Percentiles rank a stretch among this genome's conserved stretches.
phyloP scores from a whole-genome alignment of 352 stramenopile genomes.

The Globisporangium camurandrum region DNA sequence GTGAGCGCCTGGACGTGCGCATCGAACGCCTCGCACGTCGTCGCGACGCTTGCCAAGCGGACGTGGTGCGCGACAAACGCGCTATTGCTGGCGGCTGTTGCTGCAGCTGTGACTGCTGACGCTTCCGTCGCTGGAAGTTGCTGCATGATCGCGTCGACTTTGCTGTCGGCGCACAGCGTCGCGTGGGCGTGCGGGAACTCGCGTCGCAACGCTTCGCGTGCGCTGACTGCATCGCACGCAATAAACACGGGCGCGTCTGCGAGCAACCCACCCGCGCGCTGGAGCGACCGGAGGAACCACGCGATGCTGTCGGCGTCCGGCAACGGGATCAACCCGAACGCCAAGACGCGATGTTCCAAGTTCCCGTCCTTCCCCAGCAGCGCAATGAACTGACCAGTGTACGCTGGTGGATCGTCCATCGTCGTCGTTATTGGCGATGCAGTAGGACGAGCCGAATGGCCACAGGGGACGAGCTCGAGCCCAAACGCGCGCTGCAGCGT shows the following conservation, averaged over 20 bases:
- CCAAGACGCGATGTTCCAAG: conserved; percentile 54
- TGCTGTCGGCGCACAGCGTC: conserved; percentile 65
- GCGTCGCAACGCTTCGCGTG: conserved; percentile 43
- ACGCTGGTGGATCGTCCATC: conserved; percentile 26
- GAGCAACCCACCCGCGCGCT: conserved; percentile 38
- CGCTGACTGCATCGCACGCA: conserved; percentile 45
- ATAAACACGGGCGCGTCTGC: conserved; percentile 51
- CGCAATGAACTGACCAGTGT: conserved; percentile 50
- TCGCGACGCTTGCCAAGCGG: conserved; percentile 47
- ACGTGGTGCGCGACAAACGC: conserved; percentile 46
- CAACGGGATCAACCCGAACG: conserved; percentile 58
- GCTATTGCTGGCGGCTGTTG: conserved; percentile 44
- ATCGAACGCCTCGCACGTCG: conserved; percentile 3
- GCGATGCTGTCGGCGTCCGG: conserved; percentile 62
- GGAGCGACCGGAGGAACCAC: conserved; percentile 62
- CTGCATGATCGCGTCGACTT: conserved; percentile 62
- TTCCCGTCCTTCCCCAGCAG: conserved; percentile 66
- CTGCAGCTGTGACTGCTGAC: conserved; percentile 52
- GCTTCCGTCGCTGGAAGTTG: no score
- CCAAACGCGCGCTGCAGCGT: conserved; percentile 62
- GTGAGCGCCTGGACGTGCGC: conserved; percentile 1
- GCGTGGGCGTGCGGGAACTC: conserved; percentile 49
- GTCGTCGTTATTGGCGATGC: no score
- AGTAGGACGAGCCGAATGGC: no score
- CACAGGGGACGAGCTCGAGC: conserved; percentile 65